Base-by-base conservation (phyloP, 2,329 filamentous ascomycete genomes). In the Fusarium proliferatum region DNA sequence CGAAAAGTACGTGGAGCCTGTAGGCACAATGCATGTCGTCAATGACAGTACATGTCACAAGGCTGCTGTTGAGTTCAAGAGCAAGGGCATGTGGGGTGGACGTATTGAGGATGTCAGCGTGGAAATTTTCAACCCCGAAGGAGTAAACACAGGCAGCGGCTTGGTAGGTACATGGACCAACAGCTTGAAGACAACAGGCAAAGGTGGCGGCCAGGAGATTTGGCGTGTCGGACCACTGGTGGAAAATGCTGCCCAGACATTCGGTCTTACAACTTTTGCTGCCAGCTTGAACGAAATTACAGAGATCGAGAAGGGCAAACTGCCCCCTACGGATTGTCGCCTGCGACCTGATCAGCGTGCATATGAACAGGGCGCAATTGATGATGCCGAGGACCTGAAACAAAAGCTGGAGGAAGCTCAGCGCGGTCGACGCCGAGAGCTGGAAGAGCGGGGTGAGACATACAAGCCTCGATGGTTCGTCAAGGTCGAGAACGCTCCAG, bases 1-100 rank as follows among this genome's bases (percentile, higher is more conserved):
- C 43, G 96, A 99, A 83, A 99, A 98, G 83, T 99, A 99, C 80
- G 91, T 98, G 17, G 96, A 99, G 83, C 96, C 96, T 0, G 94
- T 97, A 2, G 95, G 95, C 51, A 94, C 90, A 48, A 96, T 98
- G 94, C 91, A 92, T 30, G 89, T 99, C 39, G 85, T 90, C 73
- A 96, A 96, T 80, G 96, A 99, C 78, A 92, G 89, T 9, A 94
- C 92, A 0, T 94, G 95, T 12, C 91, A 93, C 74, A 95, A 94
- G 80, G 94, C 95, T 2, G 87, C 92, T n/a, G 90, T 94, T 52
- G 95, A 96, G 64, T 99, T 99, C 85, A 97, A 96, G 80, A 90
- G 92, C 62, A 97, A 96, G 80, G 96, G 96, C 74, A 97, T 99
- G 94, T 99, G 98, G 84, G 95, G 96, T 38, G 96, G 96, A 19